Conservation (phyloP, 352 stramenopile genomes). For the Elongisporangium senticosum region DNA sequence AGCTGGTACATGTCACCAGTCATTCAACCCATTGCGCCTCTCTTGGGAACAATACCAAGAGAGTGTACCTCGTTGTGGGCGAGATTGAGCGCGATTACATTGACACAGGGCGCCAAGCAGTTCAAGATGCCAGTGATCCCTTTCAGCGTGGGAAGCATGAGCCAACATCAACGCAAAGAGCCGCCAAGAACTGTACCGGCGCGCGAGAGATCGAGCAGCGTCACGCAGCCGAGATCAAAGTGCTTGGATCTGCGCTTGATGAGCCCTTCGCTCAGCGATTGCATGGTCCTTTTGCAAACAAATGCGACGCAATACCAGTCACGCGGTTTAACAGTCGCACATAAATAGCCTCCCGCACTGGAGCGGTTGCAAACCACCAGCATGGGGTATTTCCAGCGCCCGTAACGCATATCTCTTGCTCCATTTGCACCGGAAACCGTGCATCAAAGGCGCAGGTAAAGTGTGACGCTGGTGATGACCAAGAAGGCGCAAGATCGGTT, state of each 20-base stretch:
- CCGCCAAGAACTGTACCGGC: conserved; percentile 10
- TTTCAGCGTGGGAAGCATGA: too few species aligned
- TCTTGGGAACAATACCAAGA: background rate
- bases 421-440: conserved; percentile 1
- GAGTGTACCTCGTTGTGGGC: conserved; percentile 37
- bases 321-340: background rate
- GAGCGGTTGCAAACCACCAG: too few species aligned
- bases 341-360: conserved; percentile 1
- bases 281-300: conserved; percentile 24
- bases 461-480: background rate
- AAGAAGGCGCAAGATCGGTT: conserved; percentile 16
- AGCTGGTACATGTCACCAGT: conserved; percentile 21
- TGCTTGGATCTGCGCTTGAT: conserved; percentile 74
- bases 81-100: conserved; percentile 53
- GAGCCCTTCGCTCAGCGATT: conserved; percentile 41
- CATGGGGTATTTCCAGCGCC: background rate
- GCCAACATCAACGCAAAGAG: background rate
- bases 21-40: background rate
- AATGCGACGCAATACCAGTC: background rate
- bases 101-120: conserved; percentile 41
- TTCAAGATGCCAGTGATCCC: conserved; percentile 12
- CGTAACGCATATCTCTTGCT: conserved; percentile 1
- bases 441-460: background rate
- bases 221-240: conserved; percentile 66
- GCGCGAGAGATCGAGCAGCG: conserved; percentile 53